Base-by-base conservation (phyloP, 345 rosid genomes). In the Hirschfeldia incana region DNA sequence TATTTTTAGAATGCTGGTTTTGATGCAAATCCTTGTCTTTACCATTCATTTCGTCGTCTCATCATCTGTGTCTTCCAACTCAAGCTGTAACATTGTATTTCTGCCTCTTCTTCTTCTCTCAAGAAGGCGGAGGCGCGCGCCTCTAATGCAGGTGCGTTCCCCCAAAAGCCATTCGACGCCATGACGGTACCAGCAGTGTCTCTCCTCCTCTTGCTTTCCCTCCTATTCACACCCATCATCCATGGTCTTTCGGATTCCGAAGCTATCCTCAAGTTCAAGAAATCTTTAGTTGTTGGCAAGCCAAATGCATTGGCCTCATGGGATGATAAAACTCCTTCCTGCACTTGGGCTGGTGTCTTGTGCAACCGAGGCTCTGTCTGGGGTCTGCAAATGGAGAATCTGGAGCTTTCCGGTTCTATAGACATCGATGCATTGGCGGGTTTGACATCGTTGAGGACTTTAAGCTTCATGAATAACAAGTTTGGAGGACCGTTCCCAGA, bases 331-430 rank as follows among this genome's bases (percentile, higher is more conserved):
- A 70, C 1, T 2, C 33, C 68, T 1, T 89, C 93, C 0, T 96
- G 98, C 80, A 85, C 82, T 26, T 96, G 99, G 99, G 70, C 2
- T 8, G 97, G 97, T 30, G 87, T 90, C 58, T 72, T 86, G 69
- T 96, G 99, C 59, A 36, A 42, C 8, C 9, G 74, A 0, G 88
- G 82, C 32, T 49, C 66, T 3, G 72, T 96, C 9, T 87, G 86
- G 94, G 92, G 98, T 10, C 60, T 96, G 37, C 84, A 84, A 15
- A 84, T 96, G 65, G 97, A 93, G 82, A 77, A 86, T 8, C 84
- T 83, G 87, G 94, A 88, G 28, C 83, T 96, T 10, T 74, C 71
- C 2, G 97, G 99, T 6, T 78, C 69, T 21, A 65, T 92, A 26
- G 89, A 93, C 55, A 39, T 89, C 1, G 78, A 82, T 16, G 51